phyloP scores from a whole-genome alignment of 1,284 basidiomycete species.

The Takashimella tepidaria region DNA sequence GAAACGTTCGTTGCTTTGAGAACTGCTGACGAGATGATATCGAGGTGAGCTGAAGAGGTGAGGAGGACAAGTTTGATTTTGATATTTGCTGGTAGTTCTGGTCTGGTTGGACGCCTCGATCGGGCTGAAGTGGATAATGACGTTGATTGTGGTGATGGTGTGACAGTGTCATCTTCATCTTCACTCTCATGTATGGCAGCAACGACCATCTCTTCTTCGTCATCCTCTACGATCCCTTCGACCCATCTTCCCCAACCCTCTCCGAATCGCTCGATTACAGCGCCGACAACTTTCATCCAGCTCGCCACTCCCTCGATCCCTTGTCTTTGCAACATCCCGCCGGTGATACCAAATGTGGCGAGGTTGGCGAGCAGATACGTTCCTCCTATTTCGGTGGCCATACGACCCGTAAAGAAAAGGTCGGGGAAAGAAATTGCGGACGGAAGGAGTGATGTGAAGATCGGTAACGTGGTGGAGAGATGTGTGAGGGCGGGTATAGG shows the following conservation, averaged over 20 bases:
- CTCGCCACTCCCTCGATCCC: constrained; percentile 19
- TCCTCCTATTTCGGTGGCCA: constrained; percentile 35
- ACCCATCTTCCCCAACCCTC: constrained; percentile 45
- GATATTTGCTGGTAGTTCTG: constrained; percentile 24
- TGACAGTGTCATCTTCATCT: constrained; percentile 15
- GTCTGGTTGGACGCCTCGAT: constrained; percentile 8
- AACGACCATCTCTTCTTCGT: not conserved
- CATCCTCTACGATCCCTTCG: constrained; percentile 19
- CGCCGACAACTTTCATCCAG: constrained; percentile 40
- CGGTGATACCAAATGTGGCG: constrained; percentile 44
- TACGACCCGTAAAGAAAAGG: constrained; percentile 21
- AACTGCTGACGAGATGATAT: constrained; percentile 12
- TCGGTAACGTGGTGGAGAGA: constrained; percentile 34
- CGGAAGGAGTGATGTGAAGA: constrained; percentile 39
- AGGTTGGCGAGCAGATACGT: constrained; percentile 46
- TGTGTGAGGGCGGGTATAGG: constrained; percentile 42
- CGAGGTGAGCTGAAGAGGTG: constrained; percentile 31
- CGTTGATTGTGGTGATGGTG: not conserved
- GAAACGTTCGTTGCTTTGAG: not conserved
- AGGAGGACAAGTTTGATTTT: constrained; percentile 31
- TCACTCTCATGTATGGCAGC: constrained; percentile 10
- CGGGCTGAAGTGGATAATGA: not conserved
- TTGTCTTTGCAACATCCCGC: constrained; percentile 34
- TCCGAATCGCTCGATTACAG: constrained; percentile 24
- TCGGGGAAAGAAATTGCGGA: constrained; percentile 19